phyloP scores from a whole-genome alignment of 768 basidiomycete genomes.

The Xerocomellus intermedius region DNA sequence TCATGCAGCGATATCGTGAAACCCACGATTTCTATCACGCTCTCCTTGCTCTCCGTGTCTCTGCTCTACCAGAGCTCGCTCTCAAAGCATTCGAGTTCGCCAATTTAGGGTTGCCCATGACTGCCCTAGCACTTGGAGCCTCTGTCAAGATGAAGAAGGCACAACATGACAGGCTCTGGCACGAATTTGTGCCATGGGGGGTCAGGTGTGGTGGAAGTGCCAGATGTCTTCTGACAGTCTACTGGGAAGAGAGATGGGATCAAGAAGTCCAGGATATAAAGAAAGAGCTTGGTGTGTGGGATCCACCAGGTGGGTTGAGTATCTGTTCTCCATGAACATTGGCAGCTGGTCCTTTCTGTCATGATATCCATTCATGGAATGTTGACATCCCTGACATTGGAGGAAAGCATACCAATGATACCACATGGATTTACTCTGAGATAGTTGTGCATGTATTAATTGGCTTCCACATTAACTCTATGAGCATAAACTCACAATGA shows the following conservation, averaged over 20 bases:
- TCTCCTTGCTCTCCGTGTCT: slow-evolving; percentile 83
- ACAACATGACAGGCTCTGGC: slow-evolving; percentile 58
- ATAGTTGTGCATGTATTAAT: too few species aligned
- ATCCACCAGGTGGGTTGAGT: slow-evolving; percentile 53
- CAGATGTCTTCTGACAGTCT: slow-evolving; percentile 79
- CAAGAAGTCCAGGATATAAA: slow-evolving; percentile 81
- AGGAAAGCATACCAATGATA: too few species aligned
- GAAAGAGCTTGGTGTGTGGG: slow-evolving; percentile 80
- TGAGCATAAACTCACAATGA: too few species aligned
- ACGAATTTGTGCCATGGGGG: slow-evolving; percentile 93
- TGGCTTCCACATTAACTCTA: too few species aligned
- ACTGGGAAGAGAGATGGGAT: slow-evolving; percentile 96
- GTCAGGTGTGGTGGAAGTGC: slow-evolving; percentile 76
- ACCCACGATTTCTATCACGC: slow-evolving; percentile 98
- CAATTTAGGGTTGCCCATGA: slow-evolving; percentile 88
- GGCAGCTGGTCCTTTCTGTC: too few species aligned
- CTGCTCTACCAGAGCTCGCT: slow-evolving; percentile 87
- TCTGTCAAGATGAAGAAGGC: slow-evolving; percentile 34
- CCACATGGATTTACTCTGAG: too few species aligned
- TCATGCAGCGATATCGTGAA: slow-evolving; percentile 97
- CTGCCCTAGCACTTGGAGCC: slow-evolving; percentile 68
- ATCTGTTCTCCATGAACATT: slow-evolving; percentile 8
- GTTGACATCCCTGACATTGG: too few species aligned
- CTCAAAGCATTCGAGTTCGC: slow-evolving; percentile 94
- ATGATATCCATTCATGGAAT: too few species aligned